Evolutionary conservation across 352 stramenopile species (phyloP), one percentile per base, ranked within the genome.

Genomic region (Pythium volutum): DNA sequence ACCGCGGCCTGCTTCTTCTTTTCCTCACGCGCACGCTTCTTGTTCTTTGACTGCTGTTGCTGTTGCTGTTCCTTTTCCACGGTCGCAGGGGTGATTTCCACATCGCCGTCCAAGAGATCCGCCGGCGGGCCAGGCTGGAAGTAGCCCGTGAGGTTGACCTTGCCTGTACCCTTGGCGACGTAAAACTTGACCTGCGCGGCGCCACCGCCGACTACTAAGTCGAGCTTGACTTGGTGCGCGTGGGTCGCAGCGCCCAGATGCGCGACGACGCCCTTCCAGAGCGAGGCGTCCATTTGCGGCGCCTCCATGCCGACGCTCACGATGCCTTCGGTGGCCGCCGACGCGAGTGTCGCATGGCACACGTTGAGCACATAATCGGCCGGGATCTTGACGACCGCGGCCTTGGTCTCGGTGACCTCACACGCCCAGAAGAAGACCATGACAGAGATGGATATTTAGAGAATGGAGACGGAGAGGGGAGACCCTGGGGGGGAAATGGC

Each of bases 81-180:
- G 33, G 20, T 15, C 25, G n/a, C 43, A 4, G 43, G 16, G 2
- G 43, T 25, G 43, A 50, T 26, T n/a, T 50, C 43, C 20, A 27
- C 22, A 6, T 50, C 22, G 59, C 60, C 36, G 26, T 86, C 73
- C 8, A 78, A 59, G 29, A 80, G 38, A 1, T 88, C 77, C 0
- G 56, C 54, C 0, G 72, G 43, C 12, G 82, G 82, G 7, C 79
- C 82, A 15, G 81, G 77, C 67, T 94, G 84, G 71, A 91, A 92
- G 72, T 94, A 94, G 4, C 84, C 84, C 36, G 80, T 88, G 38
- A 94, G 62, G 63, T 94, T 84, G 38, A 94, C 73, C 18, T 67
- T 75, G 34, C 79, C 81, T 0, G 66, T 64, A 43, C 84, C 84
- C 55, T 79, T 81, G 15, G 74, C 66, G 50, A 94, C 46, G 66